phyloP scores from a whole-genome alignment of 148 eudicot species.

The Dianthus caryophyllus region DNA sequence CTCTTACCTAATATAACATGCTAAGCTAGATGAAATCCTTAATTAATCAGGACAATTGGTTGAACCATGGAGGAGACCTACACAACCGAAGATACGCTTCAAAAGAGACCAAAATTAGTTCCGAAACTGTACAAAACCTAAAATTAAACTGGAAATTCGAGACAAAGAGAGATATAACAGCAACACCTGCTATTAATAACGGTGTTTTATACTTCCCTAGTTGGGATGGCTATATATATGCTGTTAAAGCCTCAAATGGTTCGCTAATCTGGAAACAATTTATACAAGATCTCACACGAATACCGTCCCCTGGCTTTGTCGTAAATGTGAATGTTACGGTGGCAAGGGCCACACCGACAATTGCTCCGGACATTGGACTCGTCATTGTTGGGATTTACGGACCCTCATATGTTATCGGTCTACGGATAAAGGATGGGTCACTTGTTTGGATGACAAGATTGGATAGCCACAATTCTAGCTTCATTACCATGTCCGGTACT shows the following conservation, averaged over 20 bases:
- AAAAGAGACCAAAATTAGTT: conserved; percentile 44
- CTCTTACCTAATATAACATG: too few species aligned
- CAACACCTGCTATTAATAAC: conserved; percentile 49
- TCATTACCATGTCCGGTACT: conserved; percentile 14
- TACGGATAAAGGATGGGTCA: neutral
- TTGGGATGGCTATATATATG: conserved; percentile 59
- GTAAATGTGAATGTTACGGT: conserved; percentile 29
- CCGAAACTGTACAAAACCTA: conserved; percentile 33
- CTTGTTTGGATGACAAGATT: conserved; percentile 10
- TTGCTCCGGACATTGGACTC: conserved; percentile 31
- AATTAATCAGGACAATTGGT: conserved; percentile 33
- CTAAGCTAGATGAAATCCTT: neutral
- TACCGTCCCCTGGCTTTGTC: conserved; percentile 20
- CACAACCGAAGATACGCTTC: conserved; percentile 46
- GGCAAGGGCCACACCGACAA: conserved; percentile 45
- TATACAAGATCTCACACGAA: conserved; percentile 35
- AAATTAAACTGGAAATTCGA: conserved; percentile 47
- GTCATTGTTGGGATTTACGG: conserved; percentile 43
- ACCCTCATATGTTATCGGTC: conserved; percentile 37
- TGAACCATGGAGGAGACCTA: conserved; percentile 64
- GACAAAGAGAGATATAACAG: conserved; percentile 39
- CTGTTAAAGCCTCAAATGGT: conserved; percentile 41
- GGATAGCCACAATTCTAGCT: neutral
- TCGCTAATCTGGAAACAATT: conserved; percentile 14
- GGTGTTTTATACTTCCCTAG: conserved; percentile 46